A percentile compares a stretch with the other conserved stretches of the same genome.
Conservation (phyloP, 2,329 filamentous ascomycete species). For the Blastomyces percursus region DNA sequence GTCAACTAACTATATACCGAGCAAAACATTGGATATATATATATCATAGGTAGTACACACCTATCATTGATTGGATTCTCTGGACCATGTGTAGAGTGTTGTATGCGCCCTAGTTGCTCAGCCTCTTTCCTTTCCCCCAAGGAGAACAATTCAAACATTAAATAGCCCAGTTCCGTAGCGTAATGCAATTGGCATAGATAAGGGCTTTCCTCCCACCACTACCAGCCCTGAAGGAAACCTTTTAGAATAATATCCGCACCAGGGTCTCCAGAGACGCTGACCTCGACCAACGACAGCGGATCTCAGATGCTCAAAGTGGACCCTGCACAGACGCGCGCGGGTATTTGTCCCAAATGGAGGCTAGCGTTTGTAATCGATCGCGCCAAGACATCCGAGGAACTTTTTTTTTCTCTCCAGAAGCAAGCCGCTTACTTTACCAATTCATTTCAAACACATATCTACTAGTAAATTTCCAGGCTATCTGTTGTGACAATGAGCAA, state of each 20-base stretch:
- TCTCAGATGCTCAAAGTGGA: too few species aligned
- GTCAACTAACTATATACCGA: background rate
- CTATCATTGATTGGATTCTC: too few species aligned
- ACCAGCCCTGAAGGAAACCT: background rate
- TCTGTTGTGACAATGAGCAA: conserved; percentile 38
- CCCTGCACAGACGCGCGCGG: background rate
- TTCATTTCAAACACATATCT: background rate
- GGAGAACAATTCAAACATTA: too few species aligned
- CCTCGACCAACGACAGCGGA: too few species aligned
- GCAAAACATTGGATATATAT: background rate
- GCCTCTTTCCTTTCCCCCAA: background rate
- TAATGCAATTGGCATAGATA: background rate
- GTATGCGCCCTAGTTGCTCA: background rate
- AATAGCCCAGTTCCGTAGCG: too few species aligned
- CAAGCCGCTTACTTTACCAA: background rate
- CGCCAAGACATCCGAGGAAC: background rate
- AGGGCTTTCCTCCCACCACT: too few species aligned
- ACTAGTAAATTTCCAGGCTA: background rate
- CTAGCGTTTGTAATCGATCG: background rate
- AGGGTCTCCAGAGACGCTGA: background rate
- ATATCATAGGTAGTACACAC: too few species aligned
- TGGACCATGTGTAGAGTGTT: background rate
- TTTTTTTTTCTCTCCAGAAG: background rate
- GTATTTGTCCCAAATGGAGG: background rate
- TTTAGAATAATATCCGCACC: background rate